phyloP scores from a whole-genome alignment of 768 basidiomycete species.

The Goffeauzyma gilvescens region DNA sequence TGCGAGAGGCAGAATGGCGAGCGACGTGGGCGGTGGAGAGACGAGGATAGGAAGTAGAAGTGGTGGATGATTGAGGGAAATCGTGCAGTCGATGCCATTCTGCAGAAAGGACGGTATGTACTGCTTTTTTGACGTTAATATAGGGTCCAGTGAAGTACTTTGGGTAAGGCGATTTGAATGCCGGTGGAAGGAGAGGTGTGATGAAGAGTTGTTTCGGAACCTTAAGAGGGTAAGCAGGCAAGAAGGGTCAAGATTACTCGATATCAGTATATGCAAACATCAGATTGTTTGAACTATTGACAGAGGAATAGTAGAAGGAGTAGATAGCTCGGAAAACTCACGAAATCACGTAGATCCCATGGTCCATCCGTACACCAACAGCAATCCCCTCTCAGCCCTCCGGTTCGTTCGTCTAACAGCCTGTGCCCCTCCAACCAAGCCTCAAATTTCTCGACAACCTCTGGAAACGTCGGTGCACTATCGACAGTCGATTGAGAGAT shows the following conservation, averaged over 20 bases:
- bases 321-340: background rate
- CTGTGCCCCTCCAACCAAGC: constrained; percentile 52
- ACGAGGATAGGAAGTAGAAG: background rate
- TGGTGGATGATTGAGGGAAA: background rate
- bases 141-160: constrained; percentile 24
- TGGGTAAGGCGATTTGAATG: constrained; percentile 11
- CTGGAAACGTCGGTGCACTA: constrained; percentile 52
- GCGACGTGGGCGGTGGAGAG: background rate
- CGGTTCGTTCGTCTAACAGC: constrained; percentile 39
- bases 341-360: constrained; percentile 1
- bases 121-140: constrained; percentile 29
- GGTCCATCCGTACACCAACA: constrained; percentile 29
- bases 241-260: too few species aligned
- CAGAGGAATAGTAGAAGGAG: too few species aligned
- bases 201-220: constrained; percentile 31
- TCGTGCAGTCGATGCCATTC: constrained; percentile 12
- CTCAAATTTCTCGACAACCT: constrained; percentile 46
- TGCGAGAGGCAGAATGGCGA: too few species aligned
- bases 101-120: constrained; percentile 23
- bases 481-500: constrained; percentile 79
- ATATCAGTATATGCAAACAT: too few species aligned
- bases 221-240: constrained; percentile 6
- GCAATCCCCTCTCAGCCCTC: constrained; percentile 14
- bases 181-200: constrained; percentile 13
- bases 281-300: too few species aligned